Conservation (phyloP, 2,329 filamentous ascomycete species). For the Bipolaris cookei region DNA sequence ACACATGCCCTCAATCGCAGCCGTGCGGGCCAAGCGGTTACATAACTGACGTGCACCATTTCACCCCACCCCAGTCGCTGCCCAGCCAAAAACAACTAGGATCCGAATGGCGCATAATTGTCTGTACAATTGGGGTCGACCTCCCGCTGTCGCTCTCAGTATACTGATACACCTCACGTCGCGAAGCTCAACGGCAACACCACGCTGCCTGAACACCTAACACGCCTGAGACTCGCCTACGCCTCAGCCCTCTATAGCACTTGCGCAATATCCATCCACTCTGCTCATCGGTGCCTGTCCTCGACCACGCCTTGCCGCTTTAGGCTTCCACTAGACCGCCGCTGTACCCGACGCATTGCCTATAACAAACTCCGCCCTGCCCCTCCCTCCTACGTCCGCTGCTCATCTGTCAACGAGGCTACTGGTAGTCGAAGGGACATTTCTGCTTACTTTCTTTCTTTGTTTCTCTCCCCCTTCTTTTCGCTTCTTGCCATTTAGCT, state of each 20-base stretch:
- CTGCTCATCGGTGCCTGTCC: conserved; percentile 32
- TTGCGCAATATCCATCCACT: conserved; percentile 13
- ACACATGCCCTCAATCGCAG: conserved; percentile 9
- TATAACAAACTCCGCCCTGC: conserved; percentile 46
- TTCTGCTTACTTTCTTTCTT: conserved; percentile 14
- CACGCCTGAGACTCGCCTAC: conserved; percentile 44
- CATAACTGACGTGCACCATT: conserved; percentile 19
- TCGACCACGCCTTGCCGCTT: conserved; percentile 20
- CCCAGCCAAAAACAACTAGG: conserved; percentile 4
- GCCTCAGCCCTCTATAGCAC: conserved; percentile 37
- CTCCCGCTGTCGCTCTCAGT: conserved; percentile 33
- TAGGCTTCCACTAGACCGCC: conserved; percentile 19
- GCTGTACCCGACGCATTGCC: conserved; percentile 20
- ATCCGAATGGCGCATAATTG: conserved; percentile 40
- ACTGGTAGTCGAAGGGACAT: conserved; percentile 47
- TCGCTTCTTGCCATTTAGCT: conserved; percentile 5
- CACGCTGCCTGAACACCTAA: conserved; percentile 40
- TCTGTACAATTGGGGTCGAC: conserved; percentile 42
- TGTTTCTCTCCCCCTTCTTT: conserved; percentile 9
- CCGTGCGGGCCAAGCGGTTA: conserved; percentile 34
- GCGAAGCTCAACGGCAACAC: conserved; percentile 33
- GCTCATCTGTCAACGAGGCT: conserved; percentile 43
- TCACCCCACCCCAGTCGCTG: conserved; percentile 16
- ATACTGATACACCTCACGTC: conserved; percentile 47
- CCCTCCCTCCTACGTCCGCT: conserved; percentile 32